A percentile compares a stretch with the other conserved stretches of the same genome.
phyloP scores from a whole-genome alignment of 2,329 filamentous ascomycete genomes.

The Xylaria sp. region DNA sequence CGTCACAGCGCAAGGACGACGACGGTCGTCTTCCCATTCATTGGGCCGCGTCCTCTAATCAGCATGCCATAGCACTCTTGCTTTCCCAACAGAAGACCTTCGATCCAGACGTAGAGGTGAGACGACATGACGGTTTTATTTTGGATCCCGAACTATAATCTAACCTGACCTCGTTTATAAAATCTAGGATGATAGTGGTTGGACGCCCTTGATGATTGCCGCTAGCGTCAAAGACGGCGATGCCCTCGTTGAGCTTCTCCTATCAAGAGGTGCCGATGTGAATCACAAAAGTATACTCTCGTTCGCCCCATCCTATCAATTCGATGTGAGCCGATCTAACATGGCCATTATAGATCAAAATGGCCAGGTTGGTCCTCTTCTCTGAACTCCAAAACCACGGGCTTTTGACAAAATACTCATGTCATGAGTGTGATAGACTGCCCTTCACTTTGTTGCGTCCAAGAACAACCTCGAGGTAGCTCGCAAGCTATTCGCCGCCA shows the following conservation, averaged over 20 bases:
- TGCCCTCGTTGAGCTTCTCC: slow-evolving; percentile 72
- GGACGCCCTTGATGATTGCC: slow-evolving; percentile 88
- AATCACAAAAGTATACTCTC: slow-evolving; percentile 70
- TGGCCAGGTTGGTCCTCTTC: slow-evolving; percentile 64
- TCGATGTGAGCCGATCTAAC: slow-evolving; percentile 25
- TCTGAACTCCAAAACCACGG: neutral
- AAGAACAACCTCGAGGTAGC: slow-evolving; percentile 89
- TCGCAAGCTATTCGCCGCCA: slow-evolving; percentile 77
- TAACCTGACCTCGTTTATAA: slow-evolving; percentile 14
- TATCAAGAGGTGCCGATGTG: slow-evolving; percentile 76
- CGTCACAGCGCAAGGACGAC: slow-evolving; percentile 77
- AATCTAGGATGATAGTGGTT: slow-evolving; percentile 76
- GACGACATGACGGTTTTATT: slow-evolving; percentile 1
- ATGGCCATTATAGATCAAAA: slow-evolving; percentile 63
- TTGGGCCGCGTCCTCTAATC: slow-evolving; percentile 91
- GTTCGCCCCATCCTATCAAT: neutral
- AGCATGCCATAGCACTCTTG: slow-evolving; percentile 76
- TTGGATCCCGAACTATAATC: slow-evolving; percentile 1
- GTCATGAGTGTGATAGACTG: slow-evolving; percentile 67
- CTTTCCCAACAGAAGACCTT: slow-evolving; percentile 78
- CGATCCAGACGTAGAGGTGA: slow-evolving; percentile 83
- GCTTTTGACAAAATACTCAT: slow-evolving; percentile 14
- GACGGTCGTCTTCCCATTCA: slow-evolving; percentile 92
- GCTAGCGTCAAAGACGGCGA: slow-evolving; percentile 79
- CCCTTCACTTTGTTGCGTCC: slow-evolving; percentile 89